These are phyloP conservation scores for Claviceps sp. DNA, from an alignment of 2,329 filamentous ascomycete species.

Conservation along the genomic window DNA sequence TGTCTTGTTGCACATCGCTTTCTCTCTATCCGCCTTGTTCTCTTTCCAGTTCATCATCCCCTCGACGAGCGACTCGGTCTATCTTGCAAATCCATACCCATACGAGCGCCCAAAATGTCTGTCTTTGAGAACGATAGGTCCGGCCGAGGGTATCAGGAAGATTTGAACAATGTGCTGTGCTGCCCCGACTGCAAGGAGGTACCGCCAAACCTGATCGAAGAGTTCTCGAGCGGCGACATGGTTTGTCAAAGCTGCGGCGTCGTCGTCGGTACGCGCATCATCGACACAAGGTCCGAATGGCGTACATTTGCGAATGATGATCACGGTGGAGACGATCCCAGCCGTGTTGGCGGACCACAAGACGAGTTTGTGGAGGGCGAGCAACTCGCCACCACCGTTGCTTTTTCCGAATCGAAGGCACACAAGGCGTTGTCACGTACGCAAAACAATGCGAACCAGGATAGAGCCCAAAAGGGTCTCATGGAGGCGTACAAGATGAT, in stretches of 20 bases:
- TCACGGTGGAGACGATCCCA: conserved; percentile 89
- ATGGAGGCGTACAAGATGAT: conserved; percentile 85
- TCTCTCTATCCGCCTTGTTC: conserved; percentile 4
- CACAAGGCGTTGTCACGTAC: conserved; percentile 67
- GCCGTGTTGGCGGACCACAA: conserved; percentile 88
- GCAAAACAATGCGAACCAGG: conserved; percentile 72
- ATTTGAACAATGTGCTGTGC: conserved; percentile 72
- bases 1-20: conserved; percentile 1
- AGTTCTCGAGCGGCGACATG: conserved; percentile 83
- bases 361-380: conserved; percentile 84
- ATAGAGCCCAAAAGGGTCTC: conserved; percentile 73
- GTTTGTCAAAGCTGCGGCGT: conserved; percentile 87
- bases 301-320: conserved; percentile 98
- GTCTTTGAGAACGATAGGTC: conserved; percentile 21
- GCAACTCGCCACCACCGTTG: conserved; percentile 79
- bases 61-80: conserved; percentile 10
- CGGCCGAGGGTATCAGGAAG: conserved; percentile 43
- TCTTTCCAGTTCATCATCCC: conserved; percentile 6
- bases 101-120: conserved; percentile 33
- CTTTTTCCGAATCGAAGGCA: conserved; percentile 61
- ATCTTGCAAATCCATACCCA: conserved; percentile 9
- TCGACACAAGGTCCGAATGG: conserved; percentile 96
- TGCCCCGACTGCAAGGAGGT: conserved; percentile 85
- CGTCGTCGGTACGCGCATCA: conserved; percentile 79
- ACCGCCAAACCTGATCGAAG: conserved; percentile 86